Base-by-base conservation (phyloP, 441 rosid genomes). In the Hypseocharis bilobata region DNA sequence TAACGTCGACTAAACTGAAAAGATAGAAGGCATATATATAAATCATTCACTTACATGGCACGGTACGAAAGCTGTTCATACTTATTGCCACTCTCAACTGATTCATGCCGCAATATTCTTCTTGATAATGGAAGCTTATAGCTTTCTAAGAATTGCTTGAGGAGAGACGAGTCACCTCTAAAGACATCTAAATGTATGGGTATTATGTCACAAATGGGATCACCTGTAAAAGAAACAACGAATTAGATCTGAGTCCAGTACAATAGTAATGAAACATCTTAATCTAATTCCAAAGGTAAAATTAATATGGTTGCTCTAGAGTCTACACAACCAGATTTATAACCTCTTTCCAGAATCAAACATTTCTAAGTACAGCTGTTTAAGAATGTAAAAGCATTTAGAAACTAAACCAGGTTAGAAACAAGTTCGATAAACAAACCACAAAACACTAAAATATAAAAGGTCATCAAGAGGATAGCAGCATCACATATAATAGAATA, bases 171-270 rank as follows among this genome's bases (percentile, higher is more conserved):
- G 80, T 89, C 88, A 36, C 98, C 98, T 68, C 92, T 79, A 67
- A 93, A 90, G 61, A 90, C 75, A 77, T 90, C 97, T 71, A 90
- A 78, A 79, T 87, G 78, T 75, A 90, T 74, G 1, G 98, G 98
- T 73, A 93, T 87, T 71, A 88, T 42, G 65, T 93, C 98, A 68
- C 66, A 84, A 19, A 93, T 80, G 51, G 95, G 92, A 64, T 93
- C 97, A 55, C 96, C 98, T 89, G 87, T 69, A 76, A 38, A 77
- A 77, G 63, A 79, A 66, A 70, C 63, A 28, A 38, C 65, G 62
- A 45, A 42, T 58, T 63, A 62, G 11, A 3, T 54, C 29, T 45
- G 22, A 54, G 27, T 54, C 26, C n/a, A n/a, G n/a, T n/a, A n/a
- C n/a, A 25, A 54, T 13, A n/a, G 27, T 4, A 54, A 25, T 14